These are phyloP conservation scores for Trichophyton simii DNA, from an alignment of 2,329 filamentous ascomycete species.

Conservation along the genomic window DNA sequence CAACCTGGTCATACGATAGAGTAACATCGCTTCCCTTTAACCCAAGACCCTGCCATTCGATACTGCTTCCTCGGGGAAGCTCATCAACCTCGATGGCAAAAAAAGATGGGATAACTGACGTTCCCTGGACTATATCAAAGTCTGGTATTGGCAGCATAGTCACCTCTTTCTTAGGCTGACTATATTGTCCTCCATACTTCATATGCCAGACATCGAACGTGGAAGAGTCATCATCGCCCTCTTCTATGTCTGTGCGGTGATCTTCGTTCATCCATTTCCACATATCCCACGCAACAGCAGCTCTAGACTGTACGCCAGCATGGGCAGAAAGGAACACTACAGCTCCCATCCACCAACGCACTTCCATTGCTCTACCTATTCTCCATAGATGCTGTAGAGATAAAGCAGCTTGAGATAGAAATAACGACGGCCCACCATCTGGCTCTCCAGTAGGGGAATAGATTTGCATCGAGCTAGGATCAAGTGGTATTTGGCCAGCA, in stretches of 20 bases:
- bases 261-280: constrained; percentile 34
- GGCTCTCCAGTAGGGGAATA: constrained; percentile 12
- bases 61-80: constrained; percentile 57
- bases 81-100: constrained; percentile 64
- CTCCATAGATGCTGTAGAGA: constrained; percentile 83
- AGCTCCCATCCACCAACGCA: constrained; percentile 61
- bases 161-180: constrained; percentile 21
- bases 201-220: constrained; percentile 38
- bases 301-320: constrained; percentile 24
- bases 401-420: constrained; percentile 51
- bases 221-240: constrained; percentile 27
- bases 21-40: constrained; percentile 30
- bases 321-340: constrained; percentile 57
- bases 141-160: constrained; percentile 16
- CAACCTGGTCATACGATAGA: constrained; percentile 13
- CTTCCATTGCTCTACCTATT: constrained; percentile 58
- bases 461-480: constrained; percentile 63
- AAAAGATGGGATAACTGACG: constrained; percentile 46
- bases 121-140: constrained; percentile 18
- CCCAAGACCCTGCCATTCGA: constrained; percentile 76
- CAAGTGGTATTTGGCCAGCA: constrained; percentile 82
- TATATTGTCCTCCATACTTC: constrained; percentile 44
- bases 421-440: constrained; percentile 23
- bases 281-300: constrained; percentile 27
- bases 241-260: constrained; percentile 11